phyloP scores from a whole-genome alignment of 805 yeast genomes.

The Saccharomycopsis capsularis region DNA sequence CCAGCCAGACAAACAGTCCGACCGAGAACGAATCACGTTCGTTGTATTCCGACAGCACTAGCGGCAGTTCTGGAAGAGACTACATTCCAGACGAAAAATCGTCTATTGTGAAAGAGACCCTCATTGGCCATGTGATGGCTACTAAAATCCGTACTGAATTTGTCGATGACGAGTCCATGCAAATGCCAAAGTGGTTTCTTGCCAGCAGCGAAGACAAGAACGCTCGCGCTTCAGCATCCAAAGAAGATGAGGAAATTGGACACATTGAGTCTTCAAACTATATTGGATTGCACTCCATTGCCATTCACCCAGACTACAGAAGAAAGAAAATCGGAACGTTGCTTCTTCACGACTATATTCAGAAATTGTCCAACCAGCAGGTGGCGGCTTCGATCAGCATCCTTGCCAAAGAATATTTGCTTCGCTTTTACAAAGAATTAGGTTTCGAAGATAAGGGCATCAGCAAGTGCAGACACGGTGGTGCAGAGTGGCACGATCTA shows the following conservation, averaged over 20 bases:
- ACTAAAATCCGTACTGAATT: constrained; percentile 53
- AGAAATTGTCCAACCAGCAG: constrained; percentile 80
- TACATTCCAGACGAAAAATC: constrained; percentile 26
- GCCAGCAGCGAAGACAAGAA: neutral
- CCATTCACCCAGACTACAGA: constrained; percentile 68
- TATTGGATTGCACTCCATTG: constrained; percentile 79
- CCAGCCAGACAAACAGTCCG: constrained; percentile 23
- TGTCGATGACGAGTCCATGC: constrained; percentile 57
- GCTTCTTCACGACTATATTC: constrained; percentile 81
- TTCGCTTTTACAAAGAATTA: constrained; percentile 72
- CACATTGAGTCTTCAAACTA: constrained; percentile 69
- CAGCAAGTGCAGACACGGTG: constrained; percentile 53
- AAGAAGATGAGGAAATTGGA: constrained; percentile 35
- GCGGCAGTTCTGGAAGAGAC: constrained; percentile 25
- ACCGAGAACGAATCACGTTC: constrained; percentile 23
- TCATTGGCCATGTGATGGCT: constrained; percentile 76
- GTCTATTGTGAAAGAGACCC: constrained; percentile 46
- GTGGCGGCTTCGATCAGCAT: constrained; percentile 73
- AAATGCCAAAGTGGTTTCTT: constrained; percentile 37
- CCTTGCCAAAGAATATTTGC: constrained; percentile 60
- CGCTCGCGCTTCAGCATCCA: constrained; percentile 13
- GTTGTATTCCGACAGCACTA: constrained; percentile 24
- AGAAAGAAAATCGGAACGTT: constrained; percentile 79
- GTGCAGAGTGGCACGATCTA: constrained; percentile 56
- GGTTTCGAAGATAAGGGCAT: constrained; percentile 72